Percentiles rank a stretch among this genome's conserved stretches.
Conservation (phyloP, 1,284 basidiomycete genomes). For the Cutaneotrichosporon curvatum region DNA sequence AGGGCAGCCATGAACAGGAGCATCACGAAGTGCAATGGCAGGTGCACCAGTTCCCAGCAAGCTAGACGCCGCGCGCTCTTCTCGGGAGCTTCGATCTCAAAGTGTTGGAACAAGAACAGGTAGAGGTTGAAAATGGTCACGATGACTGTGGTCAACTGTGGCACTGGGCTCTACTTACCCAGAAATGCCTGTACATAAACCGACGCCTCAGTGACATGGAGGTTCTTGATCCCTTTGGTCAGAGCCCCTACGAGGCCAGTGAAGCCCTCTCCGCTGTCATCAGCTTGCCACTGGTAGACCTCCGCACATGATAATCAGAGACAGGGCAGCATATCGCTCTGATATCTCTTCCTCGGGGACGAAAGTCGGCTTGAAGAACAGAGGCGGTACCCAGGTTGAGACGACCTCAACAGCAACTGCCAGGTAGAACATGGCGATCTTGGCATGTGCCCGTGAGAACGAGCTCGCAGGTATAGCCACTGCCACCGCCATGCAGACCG, state of each 20-base stretch:
- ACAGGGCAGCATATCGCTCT: conserved; percentile 28
- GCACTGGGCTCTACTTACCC: background rate
- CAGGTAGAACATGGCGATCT: conserved; percentile 28
- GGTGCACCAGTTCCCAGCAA: conserved; percentile 9
- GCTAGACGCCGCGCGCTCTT: background rate
- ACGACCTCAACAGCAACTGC: conserved; percentile 20
- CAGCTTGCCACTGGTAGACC: background rate
- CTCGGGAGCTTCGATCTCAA: conserved; percentile 2
- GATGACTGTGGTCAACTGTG: conserved; percentile 8
- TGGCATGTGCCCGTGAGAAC: conserved; percentile 5
- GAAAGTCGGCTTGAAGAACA: too few relatives aligned
- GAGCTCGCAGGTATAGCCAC: conserved; percentile 15
- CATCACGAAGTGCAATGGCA: conserved; percentile 12
- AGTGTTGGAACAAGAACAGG: conserved; percentile 25
- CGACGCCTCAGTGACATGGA: conserved; percentile 7
- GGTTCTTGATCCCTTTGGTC: conserved; percentile 19
- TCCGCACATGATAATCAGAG: conserved; percentile 31
- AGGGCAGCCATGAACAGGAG: conserved; percentile 4
- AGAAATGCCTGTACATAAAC: conserved; percentile 26
- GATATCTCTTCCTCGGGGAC: background rate
- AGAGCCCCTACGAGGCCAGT: conserved; percentile 17
- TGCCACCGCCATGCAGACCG: conserved; percentile 14
- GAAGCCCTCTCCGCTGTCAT: conserved; percentile 6
- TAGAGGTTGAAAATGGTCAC: conserved; percentile 27
- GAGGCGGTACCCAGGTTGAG: background rate